Percentiles rank a stretch among this genome's conserved stretches.
Evolutionary conservation across 2,329 filamentous ascomycete species (phyloP).

Genomic region (Chaetomium globosum): DNA sequence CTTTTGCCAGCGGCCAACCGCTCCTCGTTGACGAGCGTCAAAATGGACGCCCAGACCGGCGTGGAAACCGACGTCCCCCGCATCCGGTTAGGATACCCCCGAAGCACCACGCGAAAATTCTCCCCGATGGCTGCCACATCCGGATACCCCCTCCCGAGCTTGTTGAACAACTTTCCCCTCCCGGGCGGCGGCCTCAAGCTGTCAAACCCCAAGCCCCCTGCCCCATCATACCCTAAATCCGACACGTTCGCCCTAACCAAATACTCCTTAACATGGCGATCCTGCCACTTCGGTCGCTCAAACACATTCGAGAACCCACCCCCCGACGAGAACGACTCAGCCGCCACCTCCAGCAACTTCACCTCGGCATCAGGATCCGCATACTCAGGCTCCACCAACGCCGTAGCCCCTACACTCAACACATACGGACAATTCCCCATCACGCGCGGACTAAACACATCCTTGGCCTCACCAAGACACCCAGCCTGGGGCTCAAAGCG

Average conservation of each 20-base stretch:
- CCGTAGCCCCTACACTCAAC: slow-evolving; percentile 33
- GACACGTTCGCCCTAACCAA: slow-evolving; percentile 33
- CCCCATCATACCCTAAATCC: slow-evolving; percentile 20
- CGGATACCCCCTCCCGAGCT: slow-evolving; percentile 51
- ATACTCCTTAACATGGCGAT: slow-evolving; percentile 36
- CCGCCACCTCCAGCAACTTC: slow-evolving; percentile 34
- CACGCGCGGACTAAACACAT: slow-evolving; percentile 53
- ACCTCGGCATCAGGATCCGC: background rate
- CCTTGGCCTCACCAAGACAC: slow-evolving; percentile 18
- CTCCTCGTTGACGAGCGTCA: slow-evolving; percentile 57
- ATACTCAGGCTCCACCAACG: slow-evolving; percentile 27
- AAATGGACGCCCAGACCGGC: slow-evolving; percentile 52
- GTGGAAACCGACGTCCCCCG: slow-evolving; percentile 56
- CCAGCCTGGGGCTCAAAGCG: slow-evolving; percentile 46
- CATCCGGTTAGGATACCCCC: slow-evolving; percentile 44
- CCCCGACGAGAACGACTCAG: slow-evolving; percentile 38
- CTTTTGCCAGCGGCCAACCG: slow-evolving; percentile 49
- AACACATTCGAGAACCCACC: slow-evolving; percentile 45
- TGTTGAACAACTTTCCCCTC: slow-evolving; percentile 44
- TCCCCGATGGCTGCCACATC: slow-evolving; percentile 52
- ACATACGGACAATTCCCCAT: slow-evolving; percentile 53
- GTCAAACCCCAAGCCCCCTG: slow-evolving; percentile 6
- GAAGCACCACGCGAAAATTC: slow-evolving; percentile 41
- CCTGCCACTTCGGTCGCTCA: slow-evolving; percentile 40
- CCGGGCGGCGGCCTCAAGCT: slow-evolving; percentile 2